Evolutionary conservation across 257 asterid species (phyloP).

Genomic region (Nicotiana knightiana): DNA sequence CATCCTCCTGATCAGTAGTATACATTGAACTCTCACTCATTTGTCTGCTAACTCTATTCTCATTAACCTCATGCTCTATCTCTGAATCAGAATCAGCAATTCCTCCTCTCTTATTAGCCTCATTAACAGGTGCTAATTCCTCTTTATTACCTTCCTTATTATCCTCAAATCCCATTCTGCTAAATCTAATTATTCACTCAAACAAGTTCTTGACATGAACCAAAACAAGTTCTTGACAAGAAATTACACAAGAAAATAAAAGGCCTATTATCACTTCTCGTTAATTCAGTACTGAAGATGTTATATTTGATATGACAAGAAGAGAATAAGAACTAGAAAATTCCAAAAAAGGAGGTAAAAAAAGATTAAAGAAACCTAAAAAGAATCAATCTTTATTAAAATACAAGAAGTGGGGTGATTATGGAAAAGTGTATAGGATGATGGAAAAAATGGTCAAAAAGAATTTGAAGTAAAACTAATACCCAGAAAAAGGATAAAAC

Average conservation of each 20-base stretch:
- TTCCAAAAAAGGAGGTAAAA: not conserved
- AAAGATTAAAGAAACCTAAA: conserved; percentile 8
- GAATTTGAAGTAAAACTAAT: not conserved
- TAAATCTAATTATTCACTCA: conserved; percentile 61
- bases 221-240: conserved; percentile 10
- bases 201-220: conserved; percentile 49
- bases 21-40: conserved; percentile 66
- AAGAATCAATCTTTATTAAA: conserved; percentile 19
- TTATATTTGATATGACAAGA: not conserved
- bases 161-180: conserved; percentile 74
- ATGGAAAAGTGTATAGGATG: conserved; percentile 32
- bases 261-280: not conserved
- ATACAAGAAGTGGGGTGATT: conserved; percentile 7
- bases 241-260: not conserved
- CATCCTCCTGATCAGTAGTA: conserved; percentile 73
- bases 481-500: conserved; percentile 37
- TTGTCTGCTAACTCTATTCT: conserved; percentile 39
- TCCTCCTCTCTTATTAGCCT: conserved; percentile 16
- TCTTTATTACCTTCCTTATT: conserved; percentile 35
- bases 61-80: conserved; percentile 12
- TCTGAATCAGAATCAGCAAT: conserved; percentile 10
- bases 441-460: conserved; percentile 20
- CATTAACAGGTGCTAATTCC: conserved; percentile 20
- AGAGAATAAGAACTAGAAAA: conserved; percentile 13
- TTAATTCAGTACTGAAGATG: not conserved